phyloP scores from a whole-genome alignment of 2,329 filamentous ascomycete genomes.

The Pezicula rhizophila region DNA sequence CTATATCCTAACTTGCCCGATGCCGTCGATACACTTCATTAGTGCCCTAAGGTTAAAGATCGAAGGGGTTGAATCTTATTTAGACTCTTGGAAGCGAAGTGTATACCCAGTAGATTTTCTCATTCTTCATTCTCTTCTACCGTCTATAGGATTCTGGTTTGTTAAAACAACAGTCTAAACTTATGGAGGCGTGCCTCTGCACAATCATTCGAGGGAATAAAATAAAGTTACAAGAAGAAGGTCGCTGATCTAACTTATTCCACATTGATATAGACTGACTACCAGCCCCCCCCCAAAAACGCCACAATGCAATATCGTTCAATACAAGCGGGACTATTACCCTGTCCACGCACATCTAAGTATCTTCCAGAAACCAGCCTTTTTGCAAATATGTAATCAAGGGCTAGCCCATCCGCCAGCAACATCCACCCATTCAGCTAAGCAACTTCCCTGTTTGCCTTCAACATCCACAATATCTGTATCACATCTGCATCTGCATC shows the following conservation, averaged over 20 bases:
- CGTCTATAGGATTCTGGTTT: no score
- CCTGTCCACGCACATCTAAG: conserved; percentile 1
- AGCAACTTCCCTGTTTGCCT: conserved; percentile 91
- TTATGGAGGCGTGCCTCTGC: no score
- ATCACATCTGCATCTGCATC: conserved; percentile 93
- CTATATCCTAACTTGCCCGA: no score
- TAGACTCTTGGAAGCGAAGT: no score
- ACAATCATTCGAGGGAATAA: no score
- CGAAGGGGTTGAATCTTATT: no score
- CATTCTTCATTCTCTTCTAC: no score
- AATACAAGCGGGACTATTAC: conserved; percentile 11
- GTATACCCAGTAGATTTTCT: no score
- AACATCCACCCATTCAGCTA: conserved; percentile 95
- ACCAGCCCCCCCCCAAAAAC: conserved; percentile 12
- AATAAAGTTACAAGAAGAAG: no score
- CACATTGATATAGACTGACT: conserved; percentile 17
- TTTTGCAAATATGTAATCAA: conserved; percentile 14
- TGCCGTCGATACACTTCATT: no score
- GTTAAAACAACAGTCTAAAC: no score
- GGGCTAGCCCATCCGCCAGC: conserved; percentile 78
- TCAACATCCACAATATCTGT: conserved; percentile 97
- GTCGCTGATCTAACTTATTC: conserved; percentile 12
- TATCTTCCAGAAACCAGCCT: neutral
- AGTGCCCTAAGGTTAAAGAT: no score
- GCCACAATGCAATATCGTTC: conserved; percentile 17